phyloP scores from a whole-genome alignment of 192 early-diverging fungal species.

The Borealophlyctis nickersoniae region DNA sequence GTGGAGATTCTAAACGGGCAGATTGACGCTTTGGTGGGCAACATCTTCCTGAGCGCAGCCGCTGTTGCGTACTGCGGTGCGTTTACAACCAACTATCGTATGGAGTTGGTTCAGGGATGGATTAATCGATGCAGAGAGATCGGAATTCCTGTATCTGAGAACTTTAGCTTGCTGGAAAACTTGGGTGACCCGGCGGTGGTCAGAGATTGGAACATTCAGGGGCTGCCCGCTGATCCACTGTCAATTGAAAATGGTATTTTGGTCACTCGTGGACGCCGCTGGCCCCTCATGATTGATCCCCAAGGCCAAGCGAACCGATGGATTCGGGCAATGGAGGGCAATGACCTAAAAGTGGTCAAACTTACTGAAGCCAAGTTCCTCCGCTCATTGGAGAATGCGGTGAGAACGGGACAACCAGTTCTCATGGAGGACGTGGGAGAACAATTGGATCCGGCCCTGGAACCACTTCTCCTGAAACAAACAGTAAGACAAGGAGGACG shows the following conservation, averaged over 20 bases:
- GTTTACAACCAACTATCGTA: slow-evolving; percentile 53
- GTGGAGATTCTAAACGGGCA: slow-evolving; percentile 47
- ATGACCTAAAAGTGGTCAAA: slow-evolving; percentile 53
- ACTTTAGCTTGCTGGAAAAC: slow-evolving; percentile 47
- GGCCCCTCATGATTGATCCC: slow-evolving; percentile 63
- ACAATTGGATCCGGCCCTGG: slow-evolving; percentile 58
- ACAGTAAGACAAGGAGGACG: slow-evolving; percentile 58
- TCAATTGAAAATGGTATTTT: slow-evolving; percentile 62
- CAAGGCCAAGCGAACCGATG: slow-evolving; percentile 63
- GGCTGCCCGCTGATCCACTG: slow-evolving; percentile 53
- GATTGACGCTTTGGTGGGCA: slow-evolving; percentile 53
- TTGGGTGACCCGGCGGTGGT: slow-evolving; percentile 56
- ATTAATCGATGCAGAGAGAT: slow-evolving; percentile 47
- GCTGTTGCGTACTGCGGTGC: slow-evolving; percentile 58
- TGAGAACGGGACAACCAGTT: slow-evolving; percentile 55
- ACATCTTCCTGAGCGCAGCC: slow-evolving; percentile 57
- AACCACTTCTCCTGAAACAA: slow-evolving; percentile 59
- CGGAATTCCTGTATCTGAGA: slow-evolving; percentile 55
- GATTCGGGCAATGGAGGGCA: slow-evolving; percentile 55
- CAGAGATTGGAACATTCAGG: slow-evolving; percentile 62
- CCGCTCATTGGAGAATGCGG: slow-evolving; percentile 59
- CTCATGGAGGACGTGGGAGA: slow-evolving; percentile 65
- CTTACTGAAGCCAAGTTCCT: slow-evolving; percentile 58
- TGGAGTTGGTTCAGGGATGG: slow-evolving; percentile 46
- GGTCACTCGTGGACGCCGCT: slow-evolving; percentile 51